Evolutionary conservation across 331 rosid genomes (phyloP).

Genomic region (Phaseolus coccineus): DNA sequence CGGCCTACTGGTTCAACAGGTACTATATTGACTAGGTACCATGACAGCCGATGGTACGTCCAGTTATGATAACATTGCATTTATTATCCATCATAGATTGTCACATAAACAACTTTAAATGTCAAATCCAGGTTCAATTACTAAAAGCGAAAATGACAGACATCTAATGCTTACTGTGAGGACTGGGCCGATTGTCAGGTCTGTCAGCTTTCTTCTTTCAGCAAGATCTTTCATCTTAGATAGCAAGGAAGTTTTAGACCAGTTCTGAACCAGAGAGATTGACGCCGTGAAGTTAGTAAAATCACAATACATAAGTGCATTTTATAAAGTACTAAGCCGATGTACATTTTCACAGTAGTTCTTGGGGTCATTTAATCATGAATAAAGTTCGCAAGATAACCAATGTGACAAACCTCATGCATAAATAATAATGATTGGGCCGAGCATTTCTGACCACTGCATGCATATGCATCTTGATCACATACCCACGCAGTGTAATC

Average conservation of each 20-base stretch:
- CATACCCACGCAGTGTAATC: conserved; percentile 95
- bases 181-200: conserved; percentile 91
- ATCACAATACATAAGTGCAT: conserved; percentile 13
- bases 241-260: conserved; percentile 74
- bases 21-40: too few relatives aligned
- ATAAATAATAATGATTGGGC: conserved; percentile 89
- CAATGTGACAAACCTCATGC: conserved; percentile 77
- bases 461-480: conserved; percentile 98
- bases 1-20: too few relatives aligned
- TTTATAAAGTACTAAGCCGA: background rate
- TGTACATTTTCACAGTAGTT: conserved; percentile 16
- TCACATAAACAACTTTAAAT: background rate
- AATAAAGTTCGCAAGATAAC: conserved; percentile 22
- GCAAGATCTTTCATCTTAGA: conserved; percentile 86
- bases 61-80: too few relatives aligned
- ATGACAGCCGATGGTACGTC: too few relatives aligned
- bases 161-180: conserved; percentile 67
- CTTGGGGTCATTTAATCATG: conserved; percentile 9
- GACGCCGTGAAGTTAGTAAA: conserved; percentile 34
- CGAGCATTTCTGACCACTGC: conserved; percentile 99
- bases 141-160: background rate
- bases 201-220: conserved; percentile 83
- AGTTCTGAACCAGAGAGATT: conserved; percentile 65
- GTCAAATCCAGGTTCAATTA: background rate
- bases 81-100: background rate